Evolutionary conservation across 2,329 filamentous ascomycete species (phyloP), one percentile per base, ranked within the genome.

Genomic region (Xylaria sp.): DNA sequence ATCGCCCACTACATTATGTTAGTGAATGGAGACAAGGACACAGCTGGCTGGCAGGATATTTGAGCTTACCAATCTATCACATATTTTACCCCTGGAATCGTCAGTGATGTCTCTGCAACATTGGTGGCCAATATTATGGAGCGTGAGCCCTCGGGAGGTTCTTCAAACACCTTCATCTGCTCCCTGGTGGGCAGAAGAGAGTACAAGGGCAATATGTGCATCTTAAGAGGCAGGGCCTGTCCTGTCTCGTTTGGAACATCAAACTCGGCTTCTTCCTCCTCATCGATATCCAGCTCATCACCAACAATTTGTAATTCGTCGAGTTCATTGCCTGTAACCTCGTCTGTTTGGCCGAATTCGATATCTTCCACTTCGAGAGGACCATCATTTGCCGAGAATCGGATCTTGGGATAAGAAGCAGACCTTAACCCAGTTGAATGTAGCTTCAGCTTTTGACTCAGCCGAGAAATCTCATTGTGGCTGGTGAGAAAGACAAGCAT

Each of bases 401-500:
- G 87, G 4, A 96, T 90, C 69, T 87, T 90, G 0, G 87, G 87
- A 5, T 86, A 84, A 9, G 85, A 82, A 2, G 81, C 79, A 2
- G 84, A 81, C 47, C 83, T 83, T 69, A 87, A 73, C 61, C 86
- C 79, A 72, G 85, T 81, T 83, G 92, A 80, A 0, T 87, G 83
- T 52, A 90, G 82, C 72, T 90, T 92, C 25, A 99, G 78, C 38
- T 85, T 86, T 75, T 93, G 95, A 67, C 89, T 90, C n/a, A 99
- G 82, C 50, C 91, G 86, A 43, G 87, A 83, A 63, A 99, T 99
- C 74, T 99, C 96, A 67, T 92, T 92, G 69, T 97, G 92, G 0
- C 95, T 94, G 0, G 95, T 99, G 56, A 99, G 79, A 72, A 99
- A 99, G 0, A 98, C 92, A 21, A 99, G 84, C 74, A 99, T 95